Conservation (phyloP, 495 filamentous ascomycete genomes). For the Aspergillus saccharolyticus region DNA sequence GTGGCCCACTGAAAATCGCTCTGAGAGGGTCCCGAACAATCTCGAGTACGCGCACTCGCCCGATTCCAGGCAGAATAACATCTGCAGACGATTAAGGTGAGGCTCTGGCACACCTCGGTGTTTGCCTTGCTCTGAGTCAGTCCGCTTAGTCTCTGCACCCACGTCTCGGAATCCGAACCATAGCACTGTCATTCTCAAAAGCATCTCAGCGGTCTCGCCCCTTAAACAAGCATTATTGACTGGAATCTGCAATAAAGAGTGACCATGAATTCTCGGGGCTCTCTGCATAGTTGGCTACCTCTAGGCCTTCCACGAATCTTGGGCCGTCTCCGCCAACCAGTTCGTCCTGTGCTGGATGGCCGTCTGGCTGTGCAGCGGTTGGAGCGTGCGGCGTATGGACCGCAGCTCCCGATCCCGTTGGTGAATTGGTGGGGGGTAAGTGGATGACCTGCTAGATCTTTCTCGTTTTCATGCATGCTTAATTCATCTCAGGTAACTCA, state of each 20-base stretch:
- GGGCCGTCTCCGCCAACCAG: slow-evolving; percentile 35
- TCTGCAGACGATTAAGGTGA: background rate
- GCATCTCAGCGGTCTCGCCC: background rate
- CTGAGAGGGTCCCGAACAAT: too few relatives aligned
- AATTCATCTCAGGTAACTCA: too few relatives aligned
- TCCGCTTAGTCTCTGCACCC: background rate
- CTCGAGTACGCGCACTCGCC: too few relatives aligned
- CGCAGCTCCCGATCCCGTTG: too few relatives aligned
- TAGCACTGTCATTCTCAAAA: background rate
- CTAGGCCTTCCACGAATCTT: slow-evolving; percentile 42
- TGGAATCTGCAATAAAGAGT: background rate
- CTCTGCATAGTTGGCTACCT: slow-evolving; percentile 38
- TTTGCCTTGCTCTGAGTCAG: background rate
- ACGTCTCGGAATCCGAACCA: background rate
- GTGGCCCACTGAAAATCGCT: too few relatives aligned
- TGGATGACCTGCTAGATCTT: too few relatives aligned
- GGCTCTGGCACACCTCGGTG: background rate
- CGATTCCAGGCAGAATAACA: too few relatives aligned
- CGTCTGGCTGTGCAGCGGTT: slow-evolving; percentile 37
- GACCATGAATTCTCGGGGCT: slow-evolving; percentile 15
- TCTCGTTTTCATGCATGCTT: too few relatives aligned
- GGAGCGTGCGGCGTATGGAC: background rate
- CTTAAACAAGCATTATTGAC: background rate
- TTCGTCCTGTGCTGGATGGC: slow-evolving; percentile 40
- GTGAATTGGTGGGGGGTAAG: background rate